These are phyloP conservation scores for Mycena crocata DNA, from an alignment of 768 basidiomycete species.

Conservation along the genomic window DNA sequence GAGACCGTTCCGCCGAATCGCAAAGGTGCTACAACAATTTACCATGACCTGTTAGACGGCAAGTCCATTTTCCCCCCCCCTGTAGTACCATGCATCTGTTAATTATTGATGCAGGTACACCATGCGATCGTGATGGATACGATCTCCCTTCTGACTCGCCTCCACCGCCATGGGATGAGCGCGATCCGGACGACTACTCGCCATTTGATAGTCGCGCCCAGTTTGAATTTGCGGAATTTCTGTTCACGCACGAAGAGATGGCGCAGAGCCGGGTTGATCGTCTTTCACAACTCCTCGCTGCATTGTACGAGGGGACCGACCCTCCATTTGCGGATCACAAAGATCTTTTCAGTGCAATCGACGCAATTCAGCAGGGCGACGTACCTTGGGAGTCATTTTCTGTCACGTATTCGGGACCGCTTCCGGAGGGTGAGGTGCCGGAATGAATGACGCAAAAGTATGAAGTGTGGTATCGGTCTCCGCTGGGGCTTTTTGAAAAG, in stretches of 20 bases:
- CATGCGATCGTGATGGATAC: slow-evolving; percentile 28
- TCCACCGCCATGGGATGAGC: slow-evolving; percentile 25
- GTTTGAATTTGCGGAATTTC: slow-evolving; percentile 27
- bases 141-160: slow-evolving; percentile 11
- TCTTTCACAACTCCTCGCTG: slow-evolving; percentile 18
- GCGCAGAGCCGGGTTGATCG: not conserved
- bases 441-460: slow-evolving; percentile 42
- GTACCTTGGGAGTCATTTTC: slow-evolving; percentile 43
- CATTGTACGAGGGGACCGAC: not conserved
- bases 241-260: slow-evolving; percentile 14
- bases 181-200: slow-evolving; percentile 9
- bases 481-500: slow-evolving; percentile 32
- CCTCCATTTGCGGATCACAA: slow-evolving; percentile 38
- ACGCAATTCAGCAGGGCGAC: slow-evolving; percentile 39
- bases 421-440: slow-evolving; percentile 27
- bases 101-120: too few relatives aligned
- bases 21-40: too few relatives aligned
- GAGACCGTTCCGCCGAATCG: too few relatives aligned
- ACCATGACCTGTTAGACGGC: too few relatives aligned
- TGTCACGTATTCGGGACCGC: slow-evolving; percentile 36
- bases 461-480: slow-evolving; percentile 44
- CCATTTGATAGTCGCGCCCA: slow-evolving; percentile 28
- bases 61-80: too few relatives aligned
- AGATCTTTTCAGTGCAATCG: slow-evolving; percentile 40
- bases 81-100: too few relatives aligned